Evolutionary conservation across 345 rosid species (phyloP).

Genomic region (Mercurialis annua): DNA sequence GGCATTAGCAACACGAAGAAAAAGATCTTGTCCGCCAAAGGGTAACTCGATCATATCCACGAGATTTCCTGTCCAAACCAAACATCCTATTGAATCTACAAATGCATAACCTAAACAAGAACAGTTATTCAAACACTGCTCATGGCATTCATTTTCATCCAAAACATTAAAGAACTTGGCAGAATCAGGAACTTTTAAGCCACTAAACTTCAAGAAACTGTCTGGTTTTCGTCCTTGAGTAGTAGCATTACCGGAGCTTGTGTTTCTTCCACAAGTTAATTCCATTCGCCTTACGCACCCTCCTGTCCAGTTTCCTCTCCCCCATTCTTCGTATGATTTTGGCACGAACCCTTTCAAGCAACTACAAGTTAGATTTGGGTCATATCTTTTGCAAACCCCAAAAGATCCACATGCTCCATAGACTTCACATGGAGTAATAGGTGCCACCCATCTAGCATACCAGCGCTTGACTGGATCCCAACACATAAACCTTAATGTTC

Average conservation of each 20-base stretch:
- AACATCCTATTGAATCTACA: neutral
- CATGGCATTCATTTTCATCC: constrained; percentile 10
- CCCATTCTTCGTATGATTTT: constrained; percentile 35
- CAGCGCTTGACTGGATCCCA: neutral
- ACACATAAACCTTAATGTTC: neutral
- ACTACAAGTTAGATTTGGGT: constrained; percentile 32
- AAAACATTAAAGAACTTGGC: constrained; percentile 2
- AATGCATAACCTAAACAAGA: constrained; percentile 7
- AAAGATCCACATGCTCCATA: constrained; percentile 47
- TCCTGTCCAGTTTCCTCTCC: constrained; percentile 30
- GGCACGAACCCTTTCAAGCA: constrained; percentile 53
- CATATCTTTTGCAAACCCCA: constrained; percentile 25
- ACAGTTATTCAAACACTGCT: constrained; percentile 26
- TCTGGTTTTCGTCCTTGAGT: constrained; percentile 23
- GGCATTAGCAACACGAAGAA: neutral
- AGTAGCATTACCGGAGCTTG: neutral
- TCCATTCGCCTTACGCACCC: constrained; percentile 40
- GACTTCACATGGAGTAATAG: constrained; percentile 27
- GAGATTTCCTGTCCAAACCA: constrained; percentile 1
- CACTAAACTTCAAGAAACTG: constrained; percentile 32
- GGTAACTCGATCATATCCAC: constrained; percentile 1
- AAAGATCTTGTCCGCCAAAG: neutral
- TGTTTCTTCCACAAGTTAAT: constrained; percentile 28
- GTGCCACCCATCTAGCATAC: neutral
- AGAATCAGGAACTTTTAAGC: constrained; percentile 40